Evolutionary conservation across 2,329 filamentous ascomycete genomes (phyloP).

Genomic region (Colletotrichum sp.): DNA sequence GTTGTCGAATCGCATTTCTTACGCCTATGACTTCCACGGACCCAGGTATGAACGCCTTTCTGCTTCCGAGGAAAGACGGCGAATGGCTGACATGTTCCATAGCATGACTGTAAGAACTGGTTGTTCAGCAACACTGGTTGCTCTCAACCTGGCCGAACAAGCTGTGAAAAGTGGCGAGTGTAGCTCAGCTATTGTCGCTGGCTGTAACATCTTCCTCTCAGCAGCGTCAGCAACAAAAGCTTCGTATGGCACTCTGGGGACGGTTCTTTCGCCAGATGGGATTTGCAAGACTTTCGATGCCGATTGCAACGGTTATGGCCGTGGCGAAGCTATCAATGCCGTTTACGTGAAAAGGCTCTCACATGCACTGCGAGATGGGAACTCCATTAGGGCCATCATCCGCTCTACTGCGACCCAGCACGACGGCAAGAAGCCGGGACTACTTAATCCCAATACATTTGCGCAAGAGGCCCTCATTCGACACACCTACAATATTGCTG

Average conservation of each 20-base stretch:
- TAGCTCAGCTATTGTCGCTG: slow-evolving; percentile 33
- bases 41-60: background rate
- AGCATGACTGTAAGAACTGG: slow-evolving; percentile 38
- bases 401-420: slow-evolving; percentile 30
- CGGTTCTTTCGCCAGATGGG: slow-evolving; percentile 27
- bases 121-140: slow-evolving; percentile 36
- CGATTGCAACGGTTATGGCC: slow-evolving; percentile 47
- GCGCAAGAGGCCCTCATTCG: slow-evolving; percentile 32
- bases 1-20: slow-evolving; percentile 26
- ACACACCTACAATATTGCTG: slow-evolving; percentile 27
- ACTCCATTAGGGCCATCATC: slow-evolving; percentile 36
- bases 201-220: slow-evolving; percentile 32
- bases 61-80: background rate
- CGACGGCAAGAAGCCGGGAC: slow-evolving; percentile 39
- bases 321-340: slow-evolving; percentile 39
- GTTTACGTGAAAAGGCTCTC: slow-evolving; percentile 44
- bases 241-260: slow-evolving; percentile 27
- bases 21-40: slow-evolving; percentile 10
- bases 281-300: slow-evolving; percentile 38
- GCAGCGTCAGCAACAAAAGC: slow-evolving; percentile 1
- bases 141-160: slow-evolving; percentile 35
- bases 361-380: slow-evolving; percentile 43
- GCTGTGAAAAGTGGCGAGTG: slow-evolving; percentile 30
- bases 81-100: background rate
- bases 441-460: slow-evolving; percentile 38